Conservation (phyloP, 2,329 filamentous ascomycete genomes). For the Reticulascus tulasneorum region DNA sequence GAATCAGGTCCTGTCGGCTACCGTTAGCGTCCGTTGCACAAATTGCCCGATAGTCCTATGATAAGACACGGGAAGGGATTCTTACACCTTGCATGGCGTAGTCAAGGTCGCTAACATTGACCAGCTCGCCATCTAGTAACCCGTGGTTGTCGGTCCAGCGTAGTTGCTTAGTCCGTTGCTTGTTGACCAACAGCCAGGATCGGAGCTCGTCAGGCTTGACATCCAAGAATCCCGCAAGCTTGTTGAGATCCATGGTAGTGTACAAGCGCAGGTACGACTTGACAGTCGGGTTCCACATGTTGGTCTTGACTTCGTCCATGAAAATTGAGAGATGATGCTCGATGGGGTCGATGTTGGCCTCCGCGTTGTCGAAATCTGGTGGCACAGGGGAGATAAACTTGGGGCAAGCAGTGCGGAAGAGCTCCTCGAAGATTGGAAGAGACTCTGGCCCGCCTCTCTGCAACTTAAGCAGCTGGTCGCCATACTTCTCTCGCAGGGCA, state of each 20-base stretch:
- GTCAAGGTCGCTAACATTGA: constrained; percentile 92
- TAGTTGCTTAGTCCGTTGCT: constrained; percentile 95
- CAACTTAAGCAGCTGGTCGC: constrained; percentile 94
- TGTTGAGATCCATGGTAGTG: constrained; percentile 99
- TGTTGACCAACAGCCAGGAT: constrained; percentile 92
- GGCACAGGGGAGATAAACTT: constrained; percentile 99
- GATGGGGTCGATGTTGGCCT: constrained; percentile 91
- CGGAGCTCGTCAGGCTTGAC: constrained; percentile 95
- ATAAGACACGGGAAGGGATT: constrained; percentile 23
- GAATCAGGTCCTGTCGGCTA: constrained; percentile 74
- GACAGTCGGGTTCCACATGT: constrained; percentile 95
- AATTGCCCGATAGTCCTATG: neutral
- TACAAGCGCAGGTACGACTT: constrained; percentile 99
- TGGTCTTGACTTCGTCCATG: constrained; percentile 99
- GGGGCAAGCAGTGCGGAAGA: constrained; percentile 96
- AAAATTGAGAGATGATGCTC: constrained; percentile 97
- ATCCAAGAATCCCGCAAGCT: constrained; percentile 95
- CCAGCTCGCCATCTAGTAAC: constrained; percentile 84
- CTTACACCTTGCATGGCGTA: constrained; percentile 92
- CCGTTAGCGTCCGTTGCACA: constrained; percentile 5
- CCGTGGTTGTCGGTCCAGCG: constrained; percentile 88
- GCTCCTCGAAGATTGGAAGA: constrained; percentile 94
- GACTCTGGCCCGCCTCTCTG: constrained; percentile 94
- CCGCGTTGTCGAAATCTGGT: constrained; percentile 95
- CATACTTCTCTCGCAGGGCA: constrained; percentile 96